Base-by-base conservation (phyloP, 768 basidiomycete genomes). In the Boletus reticuloceps region DNA sequence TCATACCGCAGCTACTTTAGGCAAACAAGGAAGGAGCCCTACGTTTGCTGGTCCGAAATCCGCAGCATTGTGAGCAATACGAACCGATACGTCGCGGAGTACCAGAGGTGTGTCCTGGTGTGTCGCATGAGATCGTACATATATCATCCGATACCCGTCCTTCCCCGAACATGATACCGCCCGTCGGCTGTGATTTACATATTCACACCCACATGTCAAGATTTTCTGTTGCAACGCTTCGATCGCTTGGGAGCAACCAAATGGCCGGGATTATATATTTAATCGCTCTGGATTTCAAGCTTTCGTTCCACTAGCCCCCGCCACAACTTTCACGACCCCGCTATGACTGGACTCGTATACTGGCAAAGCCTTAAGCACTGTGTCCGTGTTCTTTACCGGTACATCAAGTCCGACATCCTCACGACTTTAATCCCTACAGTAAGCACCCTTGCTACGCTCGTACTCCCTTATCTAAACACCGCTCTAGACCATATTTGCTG, bases 401-500 rank as follows among this genome's bases (percentile, higher is more conserved):
- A 63, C 52, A 58, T 64, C 50, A 63, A 64, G 59, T 47, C 60
- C 25, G 69, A 70, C 27, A 56, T 69, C 43, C 6, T 58, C 39
- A 70, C 67, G 34, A 63, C 62, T 27, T 31, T 70, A 42, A 59
- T 70, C 32, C 69, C 69, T 32, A 68, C 59, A 38, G 69, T 72
- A 29, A 53, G 46, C 14, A 41, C 19, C 6, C 13, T 40, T 16
- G 5, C 20, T 32, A 20, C 39, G 11, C 46, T 42, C 45, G 14
- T 38, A 8, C 25, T 46, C 36, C 5, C 37, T 31, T 8, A 43
- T 45, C 5, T 16, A 46, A 13, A 62, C n/a, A 5, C 38, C 40
- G 6, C 5, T 9, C 25, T 53, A 76, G 76, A 72, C 70, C 1
- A 50, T 74, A 38, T 75, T 77, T 43, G 65, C 75, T 5, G 42